Percentiles rank a stretch among this genome's conserved stretches.
Evolutionary conservation across 2,329 filamentous ascomycete genomes (phyloP).

Genomic region (Microdochium trichocladiopsis): DNA sequence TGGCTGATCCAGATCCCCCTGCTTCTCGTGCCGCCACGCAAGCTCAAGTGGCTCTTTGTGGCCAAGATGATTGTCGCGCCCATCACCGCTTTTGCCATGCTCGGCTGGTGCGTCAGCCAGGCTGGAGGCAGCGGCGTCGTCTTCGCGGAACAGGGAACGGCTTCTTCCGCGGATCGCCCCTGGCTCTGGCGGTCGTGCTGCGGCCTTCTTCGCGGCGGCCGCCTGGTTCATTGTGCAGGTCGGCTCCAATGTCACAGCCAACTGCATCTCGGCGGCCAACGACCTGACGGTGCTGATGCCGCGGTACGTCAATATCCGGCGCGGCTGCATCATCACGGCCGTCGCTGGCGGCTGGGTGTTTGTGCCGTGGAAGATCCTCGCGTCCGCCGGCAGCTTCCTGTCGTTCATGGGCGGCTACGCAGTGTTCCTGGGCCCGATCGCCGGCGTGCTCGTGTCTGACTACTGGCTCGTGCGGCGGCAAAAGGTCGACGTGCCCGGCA

Average conservation of each 20-base stretch:
- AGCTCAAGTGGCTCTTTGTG: no score
- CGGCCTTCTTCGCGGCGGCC: conserved; percentile 20
- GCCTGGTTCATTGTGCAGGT: conserved; percentile 32
- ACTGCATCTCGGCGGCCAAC: conserved; percentile 20
- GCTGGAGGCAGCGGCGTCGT: no score
- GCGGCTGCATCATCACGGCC: conserved; percentile 20
- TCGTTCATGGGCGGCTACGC: conserved; percentile 21
- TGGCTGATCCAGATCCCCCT: no score
- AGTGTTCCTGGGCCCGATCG: conserved; percentile 24
- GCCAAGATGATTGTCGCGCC: no score
- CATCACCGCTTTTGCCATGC: no score
- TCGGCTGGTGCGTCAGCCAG: no score
- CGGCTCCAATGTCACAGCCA: conserved; percentile 19
- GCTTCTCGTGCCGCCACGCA: no score
- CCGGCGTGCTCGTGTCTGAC: conserved; percentile 12
- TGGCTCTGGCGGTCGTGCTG: no score
- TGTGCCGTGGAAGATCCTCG: conserved; percentile 26
- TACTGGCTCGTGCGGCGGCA: conserved; percentile 20
- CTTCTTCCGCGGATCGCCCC: no score
- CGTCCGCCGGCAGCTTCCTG: conserved; percentile 19
- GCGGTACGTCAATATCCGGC: conserved; percentile 21
- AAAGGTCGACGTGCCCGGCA: conserved; percentile 25
- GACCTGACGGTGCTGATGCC: conserved; percentile 20
- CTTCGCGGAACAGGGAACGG: no score
- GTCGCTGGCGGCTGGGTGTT: conserved; percentile 24